phyloP scores from a whole-genome alignment of 2,329 filamentous ascomycete genomes.

The Neopestalotiopsis clavispora region DNA sequence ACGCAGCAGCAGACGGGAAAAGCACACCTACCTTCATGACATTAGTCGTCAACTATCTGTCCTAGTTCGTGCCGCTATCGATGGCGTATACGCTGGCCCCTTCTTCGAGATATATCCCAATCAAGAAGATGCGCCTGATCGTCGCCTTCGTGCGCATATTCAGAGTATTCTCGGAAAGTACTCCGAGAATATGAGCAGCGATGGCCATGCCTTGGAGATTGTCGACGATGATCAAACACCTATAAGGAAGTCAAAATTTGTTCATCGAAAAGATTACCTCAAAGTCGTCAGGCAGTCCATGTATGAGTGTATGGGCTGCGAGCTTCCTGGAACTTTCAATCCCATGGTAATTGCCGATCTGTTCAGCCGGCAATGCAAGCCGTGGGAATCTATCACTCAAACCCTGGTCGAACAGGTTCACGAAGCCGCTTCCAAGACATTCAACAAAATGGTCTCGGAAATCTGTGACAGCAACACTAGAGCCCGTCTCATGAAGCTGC shows the following conservation, averaged over 20 bases:
- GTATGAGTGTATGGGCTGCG: background rate
- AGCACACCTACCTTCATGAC: background rate
- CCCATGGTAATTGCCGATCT: constrained; percentile 30
- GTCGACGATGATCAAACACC: background rate
- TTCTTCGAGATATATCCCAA: background rate
- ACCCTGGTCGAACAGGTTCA: background rate
- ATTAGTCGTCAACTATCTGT: background rate
- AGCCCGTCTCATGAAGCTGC: background rate
- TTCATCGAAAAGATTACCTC: background rate
- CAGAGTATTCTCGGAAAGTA: background rate
- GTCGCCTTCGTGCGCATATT: background rate
- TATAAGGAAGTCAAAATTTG: background rate
- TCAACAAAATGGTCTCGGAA: background rate
- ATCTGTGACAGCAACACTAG: background rate
- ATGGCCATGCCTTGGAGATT: background rate
- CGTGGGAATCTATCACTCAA: constrained; percentile 27
- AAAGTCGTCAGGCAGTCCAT: background rate
- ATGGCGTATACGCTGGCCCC: background rate
- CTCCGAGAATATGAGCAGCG: background rate
- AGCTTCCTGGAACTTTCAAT: background rate
- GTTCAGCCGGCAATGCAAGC: constrained; percentile 32
- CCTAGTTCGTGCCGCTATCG: background rate
- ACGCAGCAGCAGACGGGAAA: background rate
- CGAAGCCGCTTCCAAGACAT: background rate
- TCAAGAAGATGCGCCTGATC: background rate